Evolutionary conservation across 1,284 basidiomycete species (phyloP).

Genomic region (Naganishia liquefaciens): DNA sequence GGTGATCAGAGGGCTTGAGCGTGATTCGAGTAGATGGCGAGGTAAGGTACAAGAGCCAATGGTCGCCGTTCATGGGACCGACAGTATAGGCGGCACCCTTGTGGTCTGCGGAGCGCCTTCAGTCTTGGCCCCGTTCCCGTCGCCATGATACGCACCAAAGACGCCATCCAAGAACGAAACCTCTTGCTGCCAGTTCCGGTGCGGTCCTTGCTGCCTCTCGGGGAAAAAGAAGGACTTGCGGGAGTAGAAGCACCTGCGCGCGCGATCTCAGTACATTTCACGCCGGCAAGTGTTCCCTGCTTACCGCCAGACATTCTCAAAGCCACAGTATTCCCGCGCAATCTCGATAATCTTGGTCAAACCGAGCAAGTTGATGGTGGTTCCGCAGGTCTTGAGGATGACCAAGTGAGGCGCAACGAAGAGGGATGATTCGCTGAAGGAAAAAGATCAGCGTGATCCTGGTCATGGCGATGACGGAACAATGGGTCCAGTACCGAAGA

Average conservation of each 20-base stretch:
- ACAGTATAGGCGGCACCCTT: slow-evolving; percentile 90
- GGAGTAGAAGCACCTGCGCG: slow-evolving; percentile 77
- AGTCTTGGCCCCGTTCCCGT: not conserved
- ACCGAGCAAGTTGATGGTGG: slow-evolving; percentile 93
- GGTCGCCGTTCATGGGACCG: slow-evolving; percentile 97
- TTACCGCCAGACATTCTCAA: slow-evolving; percentile 72
- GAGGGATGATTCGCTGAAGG: slow-evolving; percentile 89
- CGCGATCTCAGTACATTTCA: not conserved
- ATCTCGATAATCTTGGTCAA: slow-evolving; percentile 90
- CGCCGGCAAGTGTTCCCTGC: slow-evolving; percentile 3
- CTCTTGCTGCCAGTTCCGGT: slow-evolving; percentile 92
- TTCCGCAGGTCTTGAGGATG: slow-evolving; percentile 98
- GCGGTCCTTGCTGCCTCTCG: slow-evolving; percentile 89
- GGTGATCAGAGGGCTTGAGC: slow-evolving; percentile 37
- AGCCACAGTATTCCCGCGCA: slow-evolving; percentile 72
- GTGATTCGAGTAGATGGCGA: slow-evolving; percentile 58
- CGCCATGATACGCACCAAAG: slow-evolving; percentile 60
- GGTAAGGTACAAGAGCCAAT: slow-evolving; percentile 96
- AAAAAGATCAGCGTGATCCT: slow-evolving; percentile 4
- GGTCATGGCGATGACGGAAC: not conserved
- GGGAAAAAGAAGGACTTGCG: slow-evolving; percentile 99
- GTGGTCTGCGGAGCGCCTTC: slow-evolving; percentile 51
- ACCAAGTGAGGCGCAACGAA: slow-evolving; percentile 95
- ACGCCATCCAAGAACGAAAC: slow-evolving; percentile 86
- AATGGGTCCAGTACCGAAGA: too few relatives aligned